These are phyloP conservation scores for Hansenula sp. DNA, from an alignment of 1,139 yeast genomes.

Conservation along the genomic window DNA sequence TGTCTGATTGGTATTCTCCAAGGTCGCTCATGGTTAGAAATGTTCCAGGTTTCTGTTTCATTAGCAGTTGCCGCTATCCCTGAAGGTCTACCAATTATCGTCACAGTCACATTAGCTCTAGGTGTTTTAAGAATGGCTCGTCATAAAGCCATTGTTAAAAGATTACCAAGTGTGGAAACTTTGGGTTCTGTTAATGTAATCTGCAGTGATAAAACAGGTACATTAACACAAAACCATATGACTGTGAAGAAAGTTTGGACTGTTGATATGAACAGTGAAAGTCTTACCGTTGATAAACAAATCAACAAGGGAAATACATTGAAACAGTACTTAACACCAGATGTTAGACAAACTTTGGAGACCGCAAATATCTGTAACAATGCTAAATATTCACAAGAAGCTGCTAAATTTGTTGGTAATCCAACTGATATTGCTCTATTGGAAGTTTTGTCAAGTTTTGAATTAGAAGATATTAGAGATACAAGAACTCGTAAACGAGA, in stretches of 20 bases:
- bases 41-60: constrained; percentile 96
- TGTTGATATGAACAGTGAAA: constrained; percentile 58
- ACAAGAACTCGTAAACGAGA: constrained; percentile 59
- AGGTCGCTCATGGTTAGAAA: constrained; percentile 92
- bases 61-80: constrained; percentile 98
- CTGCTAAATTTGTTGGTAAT: constrained; percentile 76
- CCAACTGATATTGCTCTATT: constrained; percentile 92
- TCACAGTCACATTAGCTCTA: constrained; percentile 90
- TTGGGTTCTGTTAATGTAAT: constrained; percentile 93
- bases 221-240: constrained; percentile 92
- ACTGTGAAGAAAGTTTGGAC: constrained; percentile 88
- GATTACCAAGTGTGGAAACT: constrained; percentile 94
- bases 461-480: constrained; percentile 64
- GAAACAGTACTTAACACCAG: constrained; percentile 45
- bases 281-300: constrained; percentile 46
- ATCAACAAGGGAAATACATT: constrained; percentile 30
- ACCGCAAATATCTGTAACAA: constrained; percentile 82
- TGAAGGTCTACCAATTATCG: constrained; percentile 95
- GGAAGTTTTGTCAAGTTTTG: constrained; percentile 69
- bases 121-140: constrained; percentile 96
- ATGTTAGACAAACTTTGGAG: constrained; percentile 52
- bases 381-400: constrained; percentile 64
- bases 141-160: constrained; percentile 85
- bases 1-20: constrained; percentile 83
- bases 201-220: constrained; percentile 94